These are phyloP conservation scores for Pyrenophora graminea DNA, from an alignment of 2,329 filamentous ascomycete genomes.

Conservation along the genomic window DNA sequence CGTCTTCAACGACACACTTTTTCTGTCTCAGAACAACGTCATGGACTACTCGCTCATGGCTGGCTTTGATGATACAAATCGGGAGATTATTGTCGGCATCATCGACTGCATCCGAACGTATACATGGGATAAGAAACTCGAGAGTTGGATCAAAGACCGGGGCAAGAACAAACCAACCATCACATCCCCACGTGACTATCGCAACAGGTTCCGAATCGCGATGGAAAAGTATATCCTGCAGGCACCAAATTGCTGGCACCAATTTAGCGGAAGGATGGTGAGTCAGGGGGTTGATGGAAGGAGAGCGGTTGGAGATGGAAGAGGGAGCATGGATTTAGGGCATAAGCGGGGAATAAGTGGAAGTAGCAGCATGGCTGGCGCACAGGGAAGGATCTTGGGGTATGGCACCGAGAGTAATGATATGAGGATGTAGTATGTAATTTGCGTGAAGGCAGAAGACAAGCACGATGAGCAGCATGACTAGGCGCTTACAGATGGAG, in stretches of 20 bases:
- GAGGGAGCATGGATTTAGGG: conserved; percentile 6
- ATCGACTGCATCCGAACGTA: conserved; percentile 97
- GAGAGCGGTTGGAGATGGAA: conserved; percentile 15
- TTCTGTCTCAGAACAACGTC: conserved; percentile 90
- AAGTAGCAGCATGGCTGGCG: conserved; percentile 17
- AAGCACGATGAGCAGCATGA: neutral
- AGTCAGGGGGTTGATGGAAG: conserved; percentile 23
- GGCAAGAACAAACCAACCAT: conserved; percentile 89
- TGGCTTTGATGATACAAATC: conserved; percentile 85
- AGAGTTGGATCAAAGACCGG: conserved; percentile 98
- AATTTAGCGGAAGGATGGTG: conserved; percentile 54
- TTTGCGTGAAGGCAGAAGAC: too few species aligned
- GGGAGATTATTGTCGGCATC: conserved; percentile 94
- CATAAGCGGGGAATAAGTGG: conserved; percentile 25
- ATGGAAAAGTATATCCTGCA: conserved; percentile 89
- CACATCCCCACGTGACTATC: conserved; percentile 96
- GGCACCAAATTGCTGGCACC: conserved; percentile 76
- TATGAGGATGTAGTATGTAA: neutral
- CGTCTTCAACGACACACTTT: conserved; percentile 97
- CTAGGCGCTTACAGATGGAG: neutral
- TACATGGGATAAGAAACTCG: conserved; percentile 99
- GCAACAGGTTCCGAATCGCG: conserved; percentile 90
- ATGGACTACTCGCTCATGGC: conserved; percentile 99
- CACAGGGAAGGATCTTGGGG: conserved; percentile 2
- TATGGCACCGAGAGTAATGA: neutral